Conservation (phyloP, 2,329 filamentous ascomycete genomes). For the Mycosphaerelloides madeirae region DNA sequence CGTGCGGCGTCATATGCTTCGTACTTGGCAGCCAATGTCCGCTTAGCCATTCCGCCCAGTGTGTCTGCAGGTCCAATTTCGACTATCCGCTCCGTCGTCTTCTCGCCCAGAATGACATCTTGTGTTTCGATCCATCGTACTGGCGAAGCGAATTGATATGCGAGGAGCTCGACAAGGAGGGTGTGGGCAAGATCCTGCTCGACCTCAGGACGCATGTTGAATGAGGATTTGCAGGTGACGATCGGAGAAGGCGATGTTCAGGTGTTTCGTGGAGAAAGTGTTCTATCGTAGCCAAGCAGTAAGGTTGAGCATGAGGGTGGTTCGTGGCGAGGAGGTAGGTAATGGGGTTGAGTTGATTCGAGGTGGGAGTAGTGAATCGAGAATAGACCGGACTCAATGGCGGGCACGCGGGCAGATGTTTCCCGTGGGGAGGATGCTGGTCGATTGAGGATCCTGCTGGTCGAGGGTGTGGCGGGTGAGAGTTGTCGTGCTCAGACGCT, state of each 20-base stretch:
- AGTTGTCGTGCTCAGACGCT: neutral
- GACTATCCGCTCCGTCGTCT: constrained; percentile 93
- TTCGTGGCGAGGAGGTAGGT: constrained; percentile 2
- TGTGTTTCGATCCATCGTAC: constrained; percentile 99
- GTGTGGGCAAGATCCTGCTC: constrained; percentile 99
- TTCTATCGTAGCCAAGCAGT: neutral
- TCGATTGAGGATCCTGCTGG: constrained; percentile 2
- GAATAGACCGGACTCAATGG: no score
- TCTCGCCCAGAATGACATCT: constrained; percentile 97
- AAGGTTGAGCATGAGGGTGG: neutral
- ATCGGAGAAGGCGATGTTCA: constrained; percentile 5
- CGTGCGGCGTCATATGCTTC: constrained; percentile 97
- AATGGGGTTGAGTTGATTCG: neutral
- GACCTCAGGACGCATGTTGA: constrained; percentile 86
- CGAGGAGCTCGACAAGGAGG: constrained; percentile 94
- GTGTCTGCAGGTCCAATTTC: constrained; percentile 97
- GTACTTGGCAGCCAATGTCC: constrained; percentile 93
- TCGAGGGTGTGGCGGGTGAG: neutral
- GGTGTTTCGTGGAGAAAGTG: constrained; percentile 3
- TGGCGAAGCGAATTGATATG: constrained; percentile 97
- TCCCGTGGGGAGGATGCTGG: neutral
- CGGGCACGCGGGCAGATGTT: no score
- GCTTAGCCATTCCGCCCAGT: constrained; percentile 93
- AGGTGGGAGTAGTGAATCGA: no score
- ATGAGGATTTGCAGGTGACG: neutral